phyloP scores from a whole-genome alignment of 352 stramenopile species.

The Plasmopara halstedii region DNA sequence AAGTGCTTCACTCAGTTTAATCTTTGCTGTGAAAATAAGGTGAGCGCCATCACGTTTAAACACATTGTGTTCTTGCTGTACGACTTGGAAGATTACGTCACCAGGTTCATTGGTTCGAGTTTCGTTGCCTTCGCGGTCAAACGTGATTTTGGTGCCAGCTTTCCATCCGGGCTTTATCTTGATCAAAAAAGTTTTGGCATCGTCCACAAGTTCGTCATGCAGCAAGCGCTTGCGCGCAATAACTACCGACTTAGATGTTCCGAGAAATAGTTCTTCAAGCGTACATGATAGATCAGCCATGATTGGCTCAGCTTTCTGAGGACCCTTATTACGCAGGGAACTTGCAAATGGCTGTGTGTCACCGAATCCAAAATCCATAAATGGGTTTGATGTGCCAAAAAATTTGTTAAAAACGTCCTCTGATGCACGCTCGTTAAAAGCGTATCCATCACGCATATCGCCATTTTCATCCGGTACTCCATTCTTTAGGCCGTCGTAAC shows the following conservation, averaged over 20 bases:
- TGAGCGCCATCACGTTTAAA: conserved; percentile 91
- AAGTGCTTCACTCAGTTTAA: conserved; percentile 94
- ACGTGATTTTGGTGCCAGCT: conserved; percentile 92
- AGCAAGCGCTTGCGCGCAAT: conserved; percentile 78
- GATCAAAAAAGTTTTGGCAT: conserved; percentile 82
- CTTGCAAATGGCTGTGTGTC: conserved; percentile 80
- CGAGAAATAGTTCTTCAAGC: conserved; percentile 89
- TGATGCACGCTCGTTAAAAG: conserved; percentile 85
- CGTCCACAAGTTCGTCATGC: conserved; percentile 66
- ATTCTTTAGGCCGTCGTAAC: conserved; percentile 90
- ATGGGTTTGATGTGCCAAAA: conserved; percentile 89
- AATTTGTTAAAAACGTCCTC: conserved; percentile 91
- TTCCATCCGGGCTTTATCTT: conserved; percentile 93
- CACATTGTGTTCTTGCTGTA: conserved; percentile 66
- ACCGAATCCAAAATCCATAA: conserved; percentile 87
- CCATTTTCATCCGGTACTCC: conserved; percentile 76
- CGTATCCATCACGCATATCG: conserved; percentile 75
- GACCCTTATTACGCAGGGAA: conserved; percentile 57
- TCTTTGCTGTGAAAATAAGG: conserved; percentile 89
- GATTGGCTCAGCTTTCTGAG: conserved; percentile 74
- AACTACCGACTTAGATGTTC: conserved; percentile 81
- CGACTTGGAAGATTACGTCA: conserved; percentile 92
- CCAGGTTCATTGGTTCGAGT: conserved; percentile 88
- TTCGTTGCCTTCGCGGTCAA: conserved; percentile 89
- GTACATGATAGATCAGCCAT: conserved; percentile 61